Conservation (phyloP, 73 alveolate species). For the Tetrahymena malaccensis region DNA sequence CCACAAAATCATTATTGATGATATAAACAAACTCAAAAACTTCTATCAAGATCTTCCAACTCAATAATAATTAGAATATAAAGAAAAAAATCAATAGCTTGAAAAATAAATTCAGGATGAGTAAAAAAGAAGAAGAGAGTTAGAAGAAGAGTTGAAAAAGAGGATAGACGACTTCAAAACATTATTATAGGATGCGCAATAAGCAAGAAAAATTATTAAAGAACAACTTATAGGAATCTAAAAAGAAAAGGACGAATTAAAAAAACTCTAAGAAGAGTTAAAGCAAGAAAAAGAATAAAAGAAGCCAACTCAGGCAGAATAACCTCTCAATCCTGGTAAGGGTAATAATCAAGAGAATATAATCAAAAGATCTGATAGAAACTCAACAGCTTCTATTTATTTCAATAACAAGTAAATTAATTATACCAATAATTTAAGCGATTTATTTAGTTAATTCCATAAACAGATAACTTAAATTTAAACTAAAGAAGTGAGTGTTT, state of each 20-base stretch:
- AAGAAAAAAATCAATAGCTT: not conserved
- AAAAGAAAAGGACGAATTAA: not conserved
- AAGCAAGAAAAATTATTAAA: not conserved
- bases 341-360: not conserved
- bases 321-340: not conserved
- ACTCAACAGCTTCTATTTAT: not conserved
- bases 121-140: not conserved
- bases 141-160: not conserved
- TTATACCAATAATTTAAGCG: no score
- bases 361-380: not conserved
- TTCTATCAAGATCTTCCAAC: not conserved
- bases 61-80: not conserved
- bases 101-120: not conserved
- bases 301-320: not conserved
- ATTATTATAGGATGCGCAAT: not conserved
- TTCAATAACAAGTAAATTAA: not conserved
- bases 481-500: no score
- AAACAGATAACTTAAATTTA: not conserved
- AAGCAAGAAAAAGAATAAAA: not conserved
- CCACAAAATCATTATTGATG: not conserved
- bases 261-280: not conserved
- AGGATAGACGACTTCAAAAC: not conserved
- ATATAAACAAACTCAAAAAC: not conserved
- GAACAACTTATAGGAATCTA: not conserved
- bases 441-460: not conserved